Percentiles rank a stretch among this genome's conserved stretches.
These are phyloP conservation scores for Mariannaea sp. DNA, from an alignment of 2,329 filamentous ascomycete genomes.

Conservation along the genomic window DNA sequence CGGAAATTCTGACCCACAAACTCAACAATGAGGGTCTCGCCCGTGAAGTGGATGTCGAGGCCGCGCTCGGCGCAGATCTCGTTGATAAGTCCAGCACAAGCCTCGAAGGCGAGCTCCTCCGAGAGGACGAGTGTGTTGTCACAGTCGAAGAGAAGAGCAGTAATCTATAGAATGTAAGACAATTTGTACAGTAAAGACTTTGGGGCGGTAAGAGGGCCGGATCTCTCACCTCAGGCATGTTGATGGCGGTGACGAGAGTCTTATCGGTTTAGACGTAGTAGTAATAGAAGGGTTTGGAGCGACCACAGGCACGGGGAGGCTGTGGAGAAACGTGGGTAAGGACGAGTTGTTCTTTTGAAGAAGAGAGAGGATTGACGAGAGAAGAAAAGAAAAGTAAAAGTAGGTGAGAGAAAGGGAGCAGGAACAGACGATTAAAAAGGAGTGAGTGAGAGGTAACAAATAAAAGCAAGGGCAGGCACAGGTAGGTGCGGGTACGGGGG, in stretches of 20 bases:
- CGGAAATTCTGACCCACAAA: conserved; percentile 96
- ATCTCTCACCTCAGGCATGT: conserved; percentile 17
- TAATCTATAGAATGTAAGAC: conserved; percentile 52
- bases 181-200: not conserved
- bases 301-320: conserved; percentile 4
- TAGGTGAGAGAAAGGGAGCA: too few species aligned
- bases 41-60: conserved; percentile 73
- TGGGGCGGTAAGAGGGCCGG: not conserved
- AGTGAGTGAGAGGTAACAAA: conserved; percentile 15
- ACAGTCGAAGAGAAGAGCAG: conserved; percentile 74
- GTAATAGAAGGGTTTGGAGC: not conserved
- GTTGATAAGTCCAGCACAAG: conserved; percentile 88
- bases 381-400: conserved; percentile 19
- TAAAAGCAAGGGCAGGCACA: not conserved
- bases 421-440: conserved; percentile 20
- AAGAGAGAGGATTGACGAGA: conserved; percentile 5
- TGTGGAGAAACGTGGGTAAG: not conserved
- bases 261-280: not conserved
- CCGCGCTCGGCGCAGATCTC: conserved; percentile 73
- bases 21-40: conserved; percentile 77
- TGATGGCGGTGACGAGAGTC: conserved; percentile 6
- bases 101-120: conserved; percentile 89
- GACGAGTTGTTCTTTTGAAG: not conserved
- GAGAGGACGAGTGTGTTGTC: conserved; percentile 95
- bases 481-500: conserved; percentile 26